Percentiles rank a stretch among this genome's conserved stretches.
phyloP scores from a whole-genome alignment of 2,329 filamentous ascomycete species.

The Penicillium italicum region DNA sequence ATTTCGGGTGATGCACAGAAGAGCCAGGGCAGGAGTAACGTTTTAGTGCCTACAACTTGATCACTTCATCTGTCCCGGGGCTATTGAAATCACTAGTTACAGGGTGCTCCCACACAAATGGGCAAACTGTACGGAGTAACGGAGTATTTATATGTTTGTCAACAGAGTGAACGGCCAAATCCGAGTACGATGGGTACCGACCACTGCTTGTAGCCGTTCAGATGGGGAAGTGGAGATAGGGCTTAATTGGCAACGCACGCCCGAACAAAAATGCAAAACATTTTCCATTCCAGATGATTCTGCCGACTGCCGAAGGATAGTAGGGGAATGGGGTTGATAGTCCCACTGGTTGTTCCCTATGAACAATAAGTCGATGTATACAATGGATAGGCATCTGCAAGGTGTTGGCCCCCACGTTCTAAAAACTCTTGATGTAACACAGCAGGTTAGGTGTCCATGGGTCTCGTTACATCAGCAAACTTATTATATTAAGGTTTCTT shows the following conservation, averaged over 20 bases:
- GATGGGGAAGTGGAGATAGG: neutral
- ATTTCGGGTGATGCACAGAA: neutral
- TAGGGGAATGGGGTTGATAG: neutral
- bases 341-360: too few species aligned
- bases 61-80: neutral
- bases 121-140: too few species aligned
- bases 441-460: neutral
- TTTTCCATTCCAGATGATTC: neutral
- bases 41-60: neutral
- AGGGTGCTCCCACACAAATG: too few species aligned
- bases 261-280: neutral
- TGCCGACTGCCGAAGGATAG: neutral
- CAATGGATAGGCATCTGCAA: neutral
- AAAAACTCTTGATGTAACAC: neutral
- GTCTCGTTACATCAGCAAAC: neutral
- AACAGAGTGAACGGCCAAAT: too few species aligned
- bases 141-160: too few species aligned
- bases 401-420: slow-evolving; percentile 1
- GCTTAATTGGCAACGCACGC: neutral
- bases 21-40: too few species aligned
- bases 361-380: neutral
- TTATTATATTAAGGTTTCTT: neutral
- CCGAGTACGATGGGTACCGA: neutral
- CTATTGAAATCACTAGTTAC: too few species aligned
- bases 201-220: neutral